A percentile compares a stretch with the other conserved stretches of the same genome.
Conservation (phyloP, 352 stramenopile species). For the Globisporangium camurandrum region DNA sequence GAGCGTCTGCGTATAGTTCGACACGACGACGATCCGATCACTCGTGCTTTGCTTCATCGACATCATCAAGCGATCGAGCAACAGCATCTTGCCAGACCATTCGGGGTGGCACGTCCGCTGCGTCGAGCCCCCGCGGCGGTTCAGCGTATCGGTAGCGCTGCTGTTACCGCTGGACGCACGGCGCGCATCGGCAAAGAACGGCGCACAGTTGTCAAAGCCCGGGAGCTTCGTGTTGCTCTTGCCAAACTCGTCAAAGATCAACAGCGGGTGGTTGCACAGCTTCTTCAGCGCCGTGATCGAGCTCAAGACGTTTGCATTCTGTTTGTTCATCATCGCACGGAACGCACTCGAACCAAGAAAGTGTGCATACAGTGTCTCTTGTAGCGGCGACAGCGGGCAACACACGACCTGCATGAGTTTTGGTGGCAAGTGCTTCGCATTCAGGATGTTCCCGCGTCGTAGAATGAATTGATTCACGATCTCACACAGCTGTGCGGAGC, state of each 20-base stretch:
- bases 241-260: slow-evolving; percentile 88
- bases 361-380: slow-evolving; percentile 96
- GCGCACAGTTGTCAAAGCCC: slow-evolving; percentile 68
- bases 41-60: slow-evolving; percentile 92
- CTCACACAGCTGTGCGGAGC: slow-evolving; percentile 93
- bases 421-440: slow-evolving; percentile 96
- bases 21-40: slow-evolving; percentile 98
- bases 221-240: slow-evolving; percentile 76
- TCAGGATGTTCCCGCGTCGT: slow-evolving; percentile 96
- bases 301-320: slow-evolving; percentile 84
- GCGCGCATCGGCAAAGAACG: slow-evolving; percentile 47
- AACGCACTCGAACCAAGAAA: slow-evolving; percentile 93
- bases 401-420: slow-evolving; percentile 99
- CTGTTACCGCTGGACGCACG: background rate
- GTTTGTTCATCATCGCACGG: slow-evolving; percentile 93
- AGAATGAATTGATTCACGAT: slow-evolving; percentile 99
- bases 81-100: slow-evolving; percentile 89
- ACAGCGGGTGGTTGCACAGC: slow-evolving; percentile 95
- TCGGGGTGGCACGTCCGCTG: slow-evolving; percentile 75
- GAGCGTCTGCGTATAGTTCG: slow-evolving; percentile 95
- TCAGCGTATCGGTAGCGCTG: slow-evolving; percentile 5
- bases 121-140: slow-evolving; percentile 24
- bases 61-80: slow-evolving; percentile 94
- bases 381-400: slow-evolving; percentile 93
- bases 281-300: slow-evolving; percentile 94